Conservation (phyloP, 306 rosid species). For the Dryas drummondii region DNA sequence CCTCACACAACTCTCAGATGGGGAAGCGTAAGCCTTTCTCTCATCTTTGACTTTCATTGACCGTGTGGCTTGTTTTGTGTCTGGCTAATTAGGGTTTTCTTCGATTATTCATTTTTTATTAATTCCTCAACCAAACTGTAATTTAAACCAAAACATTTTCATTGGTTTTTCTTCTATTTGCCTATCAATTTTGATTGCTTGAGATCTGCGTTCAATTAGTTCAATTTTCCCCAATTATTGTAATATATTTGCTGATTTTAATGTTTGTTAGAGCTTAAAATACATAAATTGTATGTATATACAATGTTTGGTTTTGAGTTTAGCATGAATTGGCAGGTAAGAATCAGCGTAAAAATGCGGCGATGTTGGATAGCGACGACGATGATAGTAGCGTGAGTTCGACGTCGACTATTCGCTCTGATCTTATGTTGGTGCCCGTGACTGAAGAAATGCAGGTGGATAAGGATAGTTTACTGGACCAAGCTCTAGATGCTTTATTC, state of each 20-base stretch:
- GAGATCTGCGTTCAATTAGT: background rate
- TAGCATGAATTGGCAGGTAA: conserved; percentile 46
- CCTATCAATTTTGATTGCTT: background rate
- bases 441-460: conserved; percentile 60
- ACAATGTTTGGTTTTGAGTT: conserved; percentile 9
- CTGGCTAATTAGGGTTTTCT: background rate
- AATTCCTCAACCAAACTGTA: background rate
- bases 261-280: background rate
- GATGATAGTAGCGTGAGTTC: conserved; percentile 82
- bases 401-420: conserved; percentile 70
- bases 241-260: background rate
- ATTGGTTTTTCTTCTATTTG: background rate
- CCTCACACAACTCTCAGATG: conserved; percentile 42
- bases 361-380: conserved; percentile 67
- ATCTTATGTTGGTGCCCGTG: conserved; percentile 49
- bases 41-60: background rate
- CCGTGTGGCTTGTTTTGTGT: background rate
- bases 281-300: background rate
- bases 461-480: conserved; percentile 74
- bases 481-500: conserved; percentile 76
- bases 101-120: too few relatives aligned
- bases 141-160: background rate
- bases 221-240: background rate
- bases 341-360: conserved; percentile 73
- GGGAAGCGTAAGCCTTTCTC: conserved; percentile 81